Evolutionary conservation across 768 basidiomycete species (phyloP), one percentile per base, ranked within the genome.

Genomic region (Gelatoporia subvermispora): DNA sequence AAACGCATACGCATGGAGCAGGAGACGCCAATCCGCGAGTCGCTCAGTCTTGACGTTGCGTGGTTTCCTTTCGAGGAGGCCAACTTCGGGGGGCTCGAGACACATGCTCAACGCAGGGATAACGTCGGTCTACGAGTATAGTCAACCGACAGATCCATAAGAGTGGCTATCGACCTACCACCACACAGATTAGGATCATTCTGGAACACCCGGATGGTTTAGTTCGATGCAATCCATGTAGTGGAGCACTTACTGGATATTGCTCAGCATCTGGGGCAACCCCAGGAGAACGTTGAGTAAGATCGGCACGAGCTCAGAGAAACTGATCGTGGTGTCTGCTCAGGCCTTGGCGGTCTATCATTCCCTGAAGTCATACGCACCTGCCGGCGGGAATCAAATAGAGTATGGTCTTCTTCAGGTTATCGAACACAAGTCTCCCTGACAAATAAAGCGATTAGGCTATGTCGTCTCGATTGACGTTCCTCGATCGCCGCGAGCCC

Each of bases 301-400:
- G 45, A 82, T 72, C 0, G 79, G 78, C 71, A 81, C 77, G 39
- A 82, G 68, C 55, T 82, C 81, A 7, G 78, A 76, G 66, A 81
- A 84, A 54, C 75, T 75, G 31, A 46, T 54, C 35, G 42, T 31
- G 18, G 51, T 8, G 31, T 17, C 17, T 24, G 23, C 15, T 4
- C 13, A 23, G 8, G n/a, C n/a, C 11, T 3, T 34, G 7, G 10
- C 23, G 17, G 35, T n/a, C 15, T 10, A 20, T 31, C 25, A 44
- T 3, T 13, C 5, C 23, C 31, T 9, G 13, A 31, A 44, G 18
- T 18, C 24, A 63, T 54, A 58, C 64, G 58, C 65, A 79, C 64
- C 71, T 69, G 58, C 76, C 75, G 36, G 74, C 76, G 8, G 75
- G 74, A 36, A 77, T 61, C 13, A 76, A 62, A 46, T 76, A 74